Conservation (phyloP, 176 grass and related monocot genomes). For the Oryza officinalis region DNA sequence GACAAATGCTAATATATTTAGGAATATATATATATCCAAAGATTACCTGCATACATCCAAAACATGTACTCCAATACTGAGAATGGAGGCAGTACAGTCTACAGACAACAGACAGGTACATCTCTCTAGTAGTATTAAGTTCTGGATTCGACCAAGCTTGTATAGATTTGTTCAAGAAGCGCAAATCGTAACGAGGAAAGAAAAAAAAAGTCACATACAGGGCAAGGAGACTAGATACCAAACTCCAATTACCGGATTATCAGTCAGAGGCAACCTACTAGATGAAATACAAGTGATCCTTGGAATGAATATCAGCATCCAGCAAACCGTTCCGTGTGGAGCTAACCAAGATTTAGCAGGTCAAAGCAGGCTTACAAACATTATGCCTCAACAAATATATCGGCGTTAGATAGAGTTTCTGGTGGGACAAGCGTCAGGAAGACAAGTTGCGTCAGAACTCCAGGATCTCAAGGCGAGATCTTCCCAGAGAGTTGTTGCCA, state of each 20-base stretch:
- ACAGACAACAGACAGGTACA: too few relatives aligned
- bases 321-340: not conserved
- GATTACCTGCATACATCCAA: too few relatives aligned
- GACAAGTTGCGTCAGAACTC: not conserved
- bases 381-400: not conserved
- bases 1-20: too few relatives aligned
- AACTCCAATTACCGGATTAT: not conserved
- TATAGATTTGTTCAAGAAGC: not conserved
- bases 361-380: not conserved
- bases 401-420: not conserved
- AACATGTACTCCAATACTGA: too few relatives aligned
- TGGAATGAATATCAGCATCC: not conserved
- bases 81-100: too few relatives aligned
- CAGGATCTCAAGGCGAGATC: conserved; percentile 47
- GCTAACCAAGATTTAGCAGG: not conserved
- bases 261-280: not conserved
- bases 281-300: not conserved
- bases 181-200: not conserved
- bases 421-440: not conserved
- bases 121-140: too few relatives aligned
- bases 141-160: not conserved
- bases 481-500: not conserved
- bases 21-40: too few relatives aligned
- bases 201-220: not conserved
- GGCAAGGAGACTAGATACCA: not conserved